Evolutionary conservation across 2,329 filamentous ascomycete genomes (phyloP), one percentile per base, ranked within the genome.

Genomic region (Xylaria polymorpha): DNA sequence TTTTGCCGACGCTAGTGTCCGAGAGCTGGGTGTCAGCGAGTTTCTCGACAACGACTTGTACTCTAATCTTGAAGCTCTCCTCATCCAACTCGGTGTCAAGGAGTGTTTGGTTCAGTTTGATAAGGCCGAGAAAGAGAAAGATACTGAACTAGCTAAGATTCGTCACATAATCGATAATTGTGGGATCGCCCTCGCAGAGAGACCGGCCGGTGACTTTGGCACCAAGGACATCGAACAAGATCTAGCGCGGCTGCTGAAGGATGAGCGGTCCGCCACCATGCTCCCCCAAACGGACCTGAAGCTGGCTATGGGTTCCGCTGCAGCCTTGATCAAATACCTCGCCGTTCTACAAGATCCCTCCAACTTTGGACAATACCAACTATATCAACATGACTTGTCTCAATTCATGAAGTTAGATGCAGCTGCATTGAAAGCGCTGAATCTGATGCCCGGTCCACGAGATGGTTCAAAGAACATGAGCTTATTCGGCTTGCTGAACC

Each of bases 371-470:
- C 95, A 99, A 78, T 99, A 97, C 78, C 93, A 95, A 79, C 87
- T 99, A 18, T 99, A 98, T 78, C 96, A 99, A 81, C 96, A 99
- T 80, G 96, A 99, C 78, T 83, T 99, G 53, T 91, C 94, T 1
- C 94, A 99, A 76, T 99, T 94, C 80, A 99, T 99, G 96, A 99
- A 98, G 81, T 86, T 99, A 4, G 96, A 99, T 80, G 94, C 97
- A 0, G 94, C 96, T 0, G 96, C 96, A 0, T 84, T 99, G 51
- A 95, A 97, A 77, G 96, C 96, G 0, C 86, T 99, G 63, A 99
- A 99, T 76, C 87, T 99, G 44, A 98, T 99, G 94, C 97, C 96
- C 5, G 95, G 96, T 5, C 93, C 93, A 0, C 90, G 94, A 72
- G 96, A 99, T 77, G 96, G 96, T 1, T 88, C 94, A n/a, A 98